Evolutionary conservation across 176 grass and related monocot genomes (phyloP), one percentile per base, ranked within the genome.

Genomic region (Oryza coarctata): DNA sequence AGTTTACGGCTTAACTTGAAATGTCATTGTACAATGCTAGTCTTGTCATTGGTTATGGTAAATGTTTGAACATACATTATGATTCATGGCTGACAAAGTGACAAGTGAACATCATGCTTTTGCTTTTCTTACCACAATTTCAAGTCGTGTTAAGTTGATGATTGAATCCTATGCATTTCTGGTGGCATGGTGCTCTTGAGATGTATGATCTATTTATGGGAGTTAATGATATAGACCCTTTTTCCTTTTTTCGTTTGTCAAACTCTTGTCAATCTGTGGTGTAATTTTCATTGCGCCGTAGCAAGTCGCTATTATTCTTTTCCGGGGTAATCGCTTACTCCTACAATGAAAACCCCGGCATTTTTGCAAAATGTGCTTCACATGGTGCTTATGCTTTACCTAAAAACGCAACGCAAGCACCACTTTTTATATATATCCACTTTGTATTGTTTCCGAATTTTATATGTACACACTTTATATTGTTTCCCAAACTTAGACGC

Each of bases 1-100:
- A 76, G 39, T 40, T 20, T n/a, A 33, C 41, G 7, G 28, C 62
- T 27, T 47, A 57, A 27, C 47, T 68, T 60, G 40, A 63, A 47
- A n/a, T 55, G 29, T 81, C 33, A 34, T 77, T 65, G 83, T 77
- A 77, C 32, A 85, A 76, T 35, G 52, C 65, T 58, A 25, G 26
- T 32, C 50, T 57, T 57, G 35, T 25, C 9, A 22, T 43, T 74
- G 40, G n/a, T 71, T 71, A 40, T 5, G 63, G 31, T 5, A 52
- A 41, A 43, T 32, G 6, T 27, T 72, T 40, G 12, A 36, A 30
- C 14, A 44, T 55, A 57, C 32, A 78, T 25, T 9, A 66, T 39
- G 71, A 22, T 67, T 39, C 22, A 40, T 70, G 49, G 4, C 43
- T 43, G 40, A 13, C 74, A 27, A 71, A 7, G 33, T 43, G 40